These are phyloP conservation scores for Pyrus hybrid DNA, from an alignment of 331 rosid species.

Conservation along the genomic window DNA sequence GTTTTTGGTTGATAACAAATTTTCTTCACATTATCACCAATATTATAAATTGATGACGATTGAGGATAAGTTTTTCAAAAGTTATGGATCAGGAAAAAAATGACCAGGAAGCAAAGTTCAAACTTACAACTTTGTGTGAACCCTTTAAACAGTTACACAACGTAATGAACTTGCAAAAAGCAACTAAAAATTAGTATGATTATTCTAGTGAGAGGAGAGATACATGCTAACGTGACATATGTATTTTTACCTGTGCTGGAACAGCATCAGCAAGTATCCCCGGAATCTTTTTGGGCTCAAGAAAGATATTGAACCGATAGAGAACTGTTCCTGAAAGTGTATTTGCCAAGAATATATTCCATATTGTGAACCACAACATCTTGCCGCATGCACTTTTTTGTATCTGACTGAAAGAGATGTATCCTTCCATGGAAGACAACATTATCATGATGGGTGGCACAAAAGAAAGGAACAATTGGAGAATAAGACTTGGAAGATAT, in stretches of 20 bases:
- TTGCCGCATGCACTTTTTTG: slow-evolving; percentile 65
- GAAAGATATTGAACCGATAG: slow-evolving; percentile 46
- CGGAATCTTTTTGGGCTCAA: slow-evolving; percentile 75
- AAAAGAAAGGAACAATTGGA: slow-evolving; percentile 42
- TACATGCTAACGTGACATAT: neutral
- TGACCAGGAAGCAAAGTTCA: neutral
- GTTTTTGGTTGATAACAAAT: neutral
- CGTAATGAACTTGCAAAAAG: neutral
- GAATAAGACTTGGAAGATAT: slow-evolving; percentile 91
- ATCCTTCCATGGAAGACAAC: slow-evolving; percentile 72
- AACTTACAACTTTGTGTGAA: neutral
- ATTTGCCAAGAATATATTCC: slow-evolving; percentile 92
- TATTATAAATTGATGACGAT: neutral
- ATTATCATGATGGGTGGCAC: slow-evolving; percentile 75
- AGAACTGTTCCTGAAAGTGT: slow-evolving; percentile 76
- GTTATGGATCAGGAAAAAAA: neutral
- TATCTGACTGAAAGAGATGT: slow-evolving; percentile 56
- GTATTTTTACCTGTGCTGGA: slow-evolving; percentile 66
- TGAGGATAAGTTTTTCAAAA: neutral
- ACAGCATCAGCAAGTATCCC: slow-evolving; percentile 70
- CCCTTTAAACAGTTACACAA: neutral
- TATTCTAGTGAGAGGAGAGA: neutral
- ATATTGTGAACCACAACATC: slow-evolving; percentile 66
- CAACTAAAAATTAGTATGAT: neutral
- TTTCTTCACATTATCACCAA: neutral